These are phyloP conservation scores for Carpinus fangiana DNA, from an alignment of 306 rosid genomes.

Conservation along the genomic window DNA sequence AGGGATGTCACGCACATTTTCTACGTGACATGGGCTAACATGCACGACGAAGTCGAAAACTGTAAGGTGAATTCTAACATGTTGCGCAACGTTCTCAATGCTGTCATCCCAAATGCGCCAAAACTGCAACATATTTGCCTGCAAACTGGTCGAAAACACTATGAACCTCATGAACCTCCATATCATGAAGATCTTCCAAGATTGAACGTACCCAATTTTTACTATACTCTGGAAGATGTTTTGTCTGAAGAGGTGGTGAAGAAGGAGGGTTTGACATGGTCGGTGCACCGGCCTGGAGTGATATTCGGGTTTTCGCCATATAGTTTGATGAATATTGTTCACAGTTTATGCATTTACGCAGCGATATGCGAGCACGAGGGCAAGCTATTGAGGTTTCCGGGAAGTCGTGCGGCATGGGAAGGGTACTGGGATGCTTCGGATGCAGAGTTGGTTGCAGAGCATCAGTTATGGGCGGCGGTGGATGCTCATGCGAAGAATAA, in stretches of 20 bases:
- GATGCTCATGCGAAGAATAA: slow-evolving; percentile 67
- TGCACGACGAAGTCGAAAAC: slow-evolving; percentile 51
- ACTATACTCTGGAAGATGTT: slow-evolving; percentile 54
- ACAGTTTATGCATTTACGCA: slow-evolving; percentile 56
- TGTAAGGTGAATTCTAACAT: slow-evolving; percentile 58
- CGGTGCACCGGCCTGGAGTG: slow-evolving; percentile 50
- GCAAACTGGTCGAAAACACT: slow-evolving; percentile 70
- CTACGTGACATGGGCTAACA: slow-evolving; percentile 59
- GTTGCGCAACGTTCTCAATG: slow-evolving; percentile 49
- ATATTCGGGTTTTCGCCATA: slow-evolving; percentile 72
- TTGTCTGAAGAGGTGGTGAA: slow-evolving; percentile 45
- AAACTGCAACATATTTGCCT: slow-evolving; percentile 68
- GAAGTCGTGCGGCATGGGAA: slow-evolving; percentile 52
- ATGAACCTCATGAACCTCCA: slow-evolving; percentile 55
- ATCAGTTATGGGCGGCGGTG: slow-evolving; percentile 78
- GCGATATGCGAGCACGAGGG: slow-evolving; percentile 72
- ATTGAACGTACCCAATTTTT: slow-evolving; percentile 51
- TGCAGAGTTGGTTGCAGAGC: slow-evolving; percentile 79
- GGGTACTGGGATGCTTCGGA: slow-evolving; percentile 46
- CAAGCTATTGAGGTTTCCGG: slow-evolving; percentile 56
- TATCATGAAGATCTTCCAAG: slow-evolving; percentile 70
- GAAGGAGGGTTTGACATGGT: slow-evolving; percentile 61
- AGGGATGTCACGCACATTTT: slow-evolving; percentile 71
- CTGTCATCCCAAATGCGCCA: slow-evolving; percentile 62
- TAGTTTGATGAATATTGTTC: slow-evolving; percentile 58